These are phyloP conservation scores for Clitopilus passeckerianus DNA, from an alignment of 768 basidiomycete genomes.

Conservation along the genomic window DNA sequence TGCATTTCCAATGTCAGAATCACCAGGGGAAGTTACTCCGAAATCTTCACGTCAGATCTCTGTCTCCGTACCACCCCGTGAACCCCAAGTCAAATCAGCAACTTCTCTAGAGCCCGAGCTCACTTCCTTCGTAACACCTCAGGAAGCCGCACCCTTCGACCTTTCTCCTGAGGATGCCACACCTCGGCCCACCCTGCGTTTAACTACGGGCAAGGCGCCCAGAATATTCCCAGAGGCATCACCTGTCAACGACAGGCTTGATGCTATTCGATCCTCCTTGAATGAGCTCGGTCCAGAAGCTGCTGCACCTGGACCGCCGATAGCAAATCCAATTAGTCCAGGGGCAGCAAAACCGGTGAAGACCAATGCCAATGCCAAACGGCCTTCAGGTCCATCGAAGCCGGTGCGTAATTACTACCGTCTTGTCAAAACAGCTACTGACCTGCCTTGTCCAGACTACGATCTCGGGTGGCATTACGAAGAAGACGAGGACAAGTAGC, in stretches of 20 bases:
- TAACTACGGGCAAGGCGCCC: background rate
- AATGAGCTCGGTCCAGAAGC: background rate
- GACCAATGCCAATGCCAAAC: background rate
- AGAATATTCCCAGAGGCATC: background rate
- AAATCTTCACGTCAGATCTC: background rate
- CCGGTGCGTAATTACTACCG: background rate
- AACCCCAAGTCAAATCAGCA: background rate
- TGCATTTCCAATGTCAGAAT: background rate
- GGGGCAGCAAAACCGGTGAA: background rate
- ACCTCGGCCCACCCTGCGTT: background rate
- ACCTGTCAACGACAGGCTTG: background rate
- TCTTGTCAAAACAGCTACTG: background rate
- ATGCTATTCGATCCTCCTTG: background rate
- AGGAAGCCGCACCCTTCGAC: too few species aligned
- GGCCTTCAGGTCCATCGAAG: background rate
- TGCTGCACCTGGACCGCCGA: background rate
- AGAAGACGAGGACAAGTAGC: slow-evolving; percentile 13
- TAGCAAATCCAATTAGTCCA: background rate
- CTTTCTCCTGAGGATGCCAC: background rate
- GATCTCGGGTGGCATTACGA: slow-evolving; percentile 22
- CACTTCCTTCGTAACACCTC: too few species aligned
- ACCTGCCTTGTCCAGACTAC: slow-evolving; percentile 10
- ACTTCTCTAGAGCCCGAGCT: too few species aligned
- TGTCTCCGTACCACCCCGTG: background rate
- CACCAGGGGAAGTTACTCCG: background rate